Percentiles rank a stretch among this genome's conserved stretches.
phyloP scores from a whole-genome alignment of 2,329 filamentous ascomycete genomes.

The Trichoderma aggressivum region DNA sequence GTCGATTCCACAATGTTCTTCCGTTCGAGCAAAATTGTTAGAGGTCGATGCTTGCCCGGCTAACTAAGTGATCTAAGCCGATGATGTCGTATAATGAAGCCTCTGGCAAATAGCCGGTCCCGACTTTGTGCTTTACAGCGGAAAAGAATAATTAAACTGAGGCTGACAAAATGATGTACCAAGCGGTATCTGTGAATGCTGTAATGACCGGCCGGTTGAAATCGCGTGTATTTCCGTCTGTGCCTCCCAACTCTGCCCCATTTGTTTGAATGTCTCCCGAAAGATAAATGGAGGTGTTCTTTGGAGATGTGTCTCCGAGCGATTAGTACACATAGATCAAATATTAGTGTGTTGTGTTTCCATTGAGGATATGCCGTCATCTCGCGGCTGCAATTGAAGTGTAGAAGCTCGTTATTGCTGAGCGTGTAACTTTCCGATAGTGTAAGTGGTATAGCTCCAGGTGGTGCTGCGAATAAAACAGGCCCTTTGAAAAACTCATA shows the following conservation, averaged over 20 bases:
- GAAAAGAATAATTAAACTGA: background rate
- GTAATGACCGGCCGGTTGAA: background rate
- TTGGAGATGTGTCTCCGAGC: background rate
- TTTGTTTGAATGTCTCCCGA: background rate
- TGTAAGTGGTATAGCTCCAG: background rate
- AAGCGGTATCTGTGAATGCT: background rate
- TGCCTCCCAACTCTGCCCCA: background rate
- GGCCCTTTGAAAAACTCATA: background rate
- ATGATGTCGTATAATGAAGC: background rate
- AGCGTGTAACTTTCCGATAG: background rate
- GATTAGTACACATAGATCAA: background rate
- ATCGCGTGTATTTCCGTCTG: background rate
- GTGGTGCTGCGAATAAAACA: background rate
- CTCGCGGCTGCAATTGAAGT: background rate
- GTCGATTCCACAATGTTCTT: background rate
- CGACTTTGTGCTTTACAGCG: background rate
- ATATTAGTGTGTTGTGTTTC: background rate
- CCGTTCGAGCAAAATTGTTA: background rate
- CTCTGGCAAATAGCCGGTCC: no score
- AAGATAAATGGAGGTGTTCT: background rate
- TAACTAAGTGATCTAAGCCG: background rate
- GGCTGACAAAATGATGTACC: background rate
- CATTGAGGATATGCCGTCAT: background rate
- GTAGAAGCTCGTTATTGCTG: background rate
- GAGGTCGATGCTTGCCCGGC: background rate